Base-by-base conservation (phyloP, 2,329 filamentous ascomycete species). In the Madurella fahalii region DNA sequence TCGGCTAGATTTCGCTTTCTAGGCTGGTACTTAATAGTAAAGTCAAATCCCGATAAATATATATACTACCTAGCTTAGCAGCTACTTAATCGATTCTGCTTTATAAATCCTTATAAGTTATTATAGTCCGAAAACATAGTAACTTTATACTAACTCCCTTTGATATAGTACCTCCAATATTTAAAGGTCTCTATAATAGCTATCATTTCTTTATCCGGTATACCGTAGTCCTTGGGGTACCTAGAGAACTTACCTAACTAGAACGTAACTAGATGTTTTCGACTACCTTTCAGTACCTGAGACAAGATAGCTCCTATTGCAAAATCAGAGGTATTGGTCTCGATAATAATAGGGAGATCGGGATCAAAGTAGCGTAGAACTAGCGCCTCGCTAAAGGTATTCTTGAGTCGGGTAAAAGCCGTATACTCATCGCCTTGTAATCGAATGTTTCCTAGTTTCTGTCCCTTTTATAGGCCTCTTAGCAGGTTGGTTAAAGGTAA, bases 61-160 rank as follows among this genome's bases (percentile, higher is more conserved):
- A 40, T 40, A 40, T 16, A n/a, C 39, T 40, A 40, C 16, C 39
- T 11, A 9, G 5, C 42, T 7, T 25, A 25, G 7, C 25, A 7
- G 25, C 25, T 7, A 7, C 7, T 25, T 7, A 25, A 7, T 25
- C 25, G 11, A 2, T 15, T 5, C 16, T 50, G 8, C 5, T 20
- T 50, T n/a, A 50, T 50, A 25, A 50, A 50, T 11, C 47, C 39
- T 25, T 47, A 12, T 7, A 47, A 32, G 25, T 50, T 50, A 25
- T 50, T 50, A n/a, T 50, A 25, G 25, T 50, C 47, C 13, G 40
- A 50, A 32, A 42, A 20, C 2, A 50, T 11, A 1, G 11, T 20
- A 11, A 50, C 12, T 34, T n/a, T 12, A n/a, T 50, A 34, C 9
- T 0, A 9, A 43, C 11, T 50, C 4, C 47, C 47, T 9, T 50